These are phyloP conservation scores for Aspergillus heteromorphus DNA, from an alignment of 495 filamentous ascomycete genomes.

Conservation along the genomic window DNA sequence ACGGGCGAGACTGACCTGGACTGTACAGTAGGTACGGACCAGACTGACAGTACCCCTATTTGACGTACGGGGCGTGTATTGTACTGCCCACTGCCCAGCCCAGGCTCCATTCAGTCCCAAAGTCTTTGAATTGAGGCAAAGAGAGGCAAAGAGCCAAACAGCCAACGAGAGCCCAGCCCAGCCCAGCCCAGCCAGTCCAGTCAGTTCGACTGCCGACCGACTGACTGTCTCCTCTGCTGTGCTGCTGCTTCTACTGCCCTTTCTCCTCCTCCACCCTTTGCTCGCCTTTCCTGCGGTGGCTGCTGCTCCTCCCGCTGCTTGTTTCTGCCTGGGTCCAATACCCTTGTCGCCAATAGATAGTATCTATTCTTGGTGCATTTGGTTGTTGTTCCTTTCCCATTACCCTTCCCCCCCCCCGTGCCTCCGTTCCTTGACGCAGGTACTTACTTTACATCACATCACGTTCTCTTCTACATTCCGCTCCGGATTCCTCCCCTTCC, in stretches of 20 bases:
- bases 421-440: not conserved
- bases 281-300: slow-evolving; percentile 3
- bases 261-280: slow-evolving; percentile 18
- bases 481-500: slow-evolving; percentile 5
- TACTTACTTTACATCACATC: not conserved
- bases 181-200: not conserved
- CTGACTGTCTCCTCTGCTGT: not conserved
- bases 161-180: no score
- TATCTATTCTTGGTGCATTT: not conserved
- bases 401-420: not conserved
- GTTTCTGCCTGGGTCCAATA: slow-evolving; percentile 1
- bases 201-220: no score
- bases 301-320: not conserved
- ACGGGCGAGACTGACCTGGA: not conserved
- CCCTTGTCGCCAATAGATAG: not conserved
- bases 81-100: not conserved
- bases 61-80: not conserved
- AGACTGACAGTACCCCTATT: not conserved
- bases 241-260: no score
- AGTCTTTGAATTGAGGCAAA: no score
- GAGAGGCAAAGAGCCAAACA: no score
- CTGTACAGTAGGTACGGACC: no score
- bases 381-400: not conserved
- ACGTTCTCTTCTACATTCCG: not conserved
- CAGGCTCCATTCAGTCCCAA: not conserved